Evolutionary conservation across 805 yeast genomes (phyloP), one percentile per base, ranked within the genome.

Genomic region (Ogataea minuta): DNA sequence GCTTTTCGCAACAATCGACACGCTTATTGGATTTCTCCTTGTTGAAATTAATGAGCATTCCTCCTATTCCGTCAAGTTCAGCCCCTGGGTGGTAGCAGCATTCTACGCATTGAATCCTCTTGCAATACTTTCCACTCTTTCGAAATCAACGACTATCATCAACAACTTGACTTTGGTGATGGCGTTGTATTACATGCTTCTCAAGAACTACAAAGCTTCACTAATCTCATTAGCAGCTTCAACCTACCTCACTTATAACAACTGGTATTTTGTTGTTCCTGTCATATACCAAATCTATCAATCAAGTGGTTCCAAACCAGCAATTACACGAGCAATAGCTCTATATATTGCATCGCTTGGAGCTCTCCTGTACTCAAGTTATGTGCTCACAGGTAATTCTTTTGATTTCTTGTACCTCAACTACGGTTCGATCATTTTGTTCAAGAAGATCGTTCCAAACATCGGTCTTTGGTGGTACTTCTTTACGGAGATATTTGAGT

Each of bases 401-500:
- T 66, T 71, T 64, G 58, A 63, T 38, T 78, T 79, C 53, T 31
- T 85, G n/a, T 41, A 53, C 23, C 63, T 76, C 8, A 71, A 76
- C 27, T 87, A 82, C 54, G 79, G 82, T 11, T 69, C 77, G 3
- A 62, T 75, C 5, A 55, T 87, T 5, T 66, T 68, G 16, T 81
- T 86, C 52, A 71, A 71, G 26, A 90, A 87, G 47, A 77, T 89
- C 45, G 71, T 81, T 4, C 99, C 99, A 19, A 93, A 93, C 62
- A 61, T 93, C 49, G 99, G 99, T 0, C 68, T 93, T 14, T 93
- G 99, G 99, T 93, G 99, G 99, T 93, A 93, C 66, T 80, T 90
- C 53, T 93, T 93, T 68, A 84, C 91, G 28, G 99, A 93, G 62
- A 85, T 93, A 78, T 93, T 93, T 64, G 93, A 84, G 39, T 84